phyloP scores from a whole-genome alignment of 768 basidiomycete species.

The Boletellus sp. region DNA sequence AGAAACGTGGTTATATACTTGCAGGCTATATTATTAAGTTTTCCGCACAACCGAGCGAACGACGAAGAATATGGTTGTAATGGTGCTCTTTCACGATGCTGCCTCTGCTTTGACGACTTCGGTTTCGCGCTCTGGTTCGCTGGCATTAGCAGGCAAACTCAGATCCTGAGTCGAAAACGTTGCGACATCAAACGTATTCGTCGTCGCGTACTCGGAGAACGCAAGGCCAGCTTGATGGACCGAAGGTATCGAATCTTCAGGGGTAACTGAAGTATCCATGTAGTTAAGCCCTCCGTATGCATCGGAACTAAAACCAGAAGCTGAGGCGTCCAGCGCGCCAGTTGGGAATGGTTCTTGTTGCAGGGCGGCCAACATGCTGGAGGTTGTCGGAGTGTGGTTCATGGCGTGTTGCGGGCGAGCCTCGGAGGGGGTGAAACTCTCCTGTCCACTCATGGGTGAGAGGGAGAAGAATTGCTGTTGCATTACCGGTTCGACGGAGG shows the following conservation, averaged over 20 bases:
- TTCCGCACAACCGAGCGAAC: constrained; percentile 27
- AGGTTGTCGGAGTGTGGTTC: constrained; percentile 81
- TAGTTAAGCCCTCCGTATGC: constrained; percentile 69
- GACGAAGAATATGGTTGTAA: constrained; percentile 19
- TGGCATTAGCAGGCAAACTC: constrained; percentile 50
- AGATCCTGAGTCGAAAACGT: constrained; percentile 67
- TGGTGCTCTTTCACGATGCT: constrained; percentile 27
- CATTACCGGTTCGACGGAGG: constrained; percentile 88
- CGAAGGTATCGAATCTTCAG: constrained; percentile 59
- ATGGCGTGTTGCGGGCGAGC: constrained; percentile 60
- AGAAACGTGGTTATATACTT: constrained; percentile 31
- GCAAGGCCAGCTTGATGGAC: constrained; percentile 62
- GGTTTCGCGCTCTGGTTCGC: constrained; percentile 59
- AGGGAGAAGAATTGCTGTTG: constrained; percentile 85
- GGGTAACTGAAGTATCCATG: constrained; percentile 66
- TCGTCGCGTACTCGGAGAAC: constrained; percentile 67
- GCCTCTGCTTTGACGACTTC: constrained; percentile 70
- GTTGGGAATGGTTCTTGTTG: constrained; percentile 71
- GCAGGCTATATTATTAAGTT: constrained; percentile 27
- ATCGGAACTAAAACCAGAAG: constrained; percentile 62
- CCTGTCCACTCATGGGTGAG: constrained; percentile 88
- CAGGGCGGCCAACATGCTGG: constrained; percentile 86
- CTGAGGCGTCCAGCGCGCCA: constrained; percentile 61
- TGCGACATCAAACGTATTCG: constrained; percentile 65
- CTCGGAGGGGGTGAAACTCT: constrained; percentile 67